Evolutionary conservation across 257 asterid genomes (phyloP).

Genomic region (Buddleja alternifolia): DNA sequence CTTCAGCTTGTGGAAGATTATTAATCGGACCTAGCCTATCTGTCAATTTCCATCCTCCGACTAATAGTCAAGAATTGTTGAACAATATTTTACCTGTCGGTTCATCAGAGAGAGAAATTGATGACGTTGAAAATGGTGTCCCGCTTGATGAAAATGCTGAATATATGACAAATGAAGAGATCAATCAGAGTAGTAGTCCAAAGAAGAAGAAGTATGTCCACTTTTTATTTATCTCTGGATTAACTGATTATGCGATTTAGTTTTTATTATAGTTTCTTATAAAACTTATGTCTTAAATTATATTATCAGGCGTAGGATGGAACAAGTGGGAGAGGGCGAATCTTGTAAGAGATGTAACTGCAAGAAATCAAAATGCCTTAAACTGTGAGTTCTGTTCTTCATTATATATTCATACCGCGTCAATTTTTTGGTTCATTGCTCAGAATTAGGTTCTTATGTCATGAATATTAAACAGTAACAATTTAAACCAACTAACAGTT

Average conservation of each 20-base stretch:
- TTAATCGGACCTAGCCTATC: slow-evolving; percentile 61
- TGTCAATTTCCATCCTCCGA: slow-evolving; percentile 43
- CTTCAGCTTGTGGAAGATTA: slow-evolving; percentile 58
- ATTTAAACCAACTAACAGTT: too few relatives aligned
- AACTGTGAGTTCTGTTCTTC: slow-evolving; percentile 66
- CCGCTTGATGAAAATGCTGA: slow-evolving; percentile 51
- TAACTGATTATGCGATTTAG: not conserved
- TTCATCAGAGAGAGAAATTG: slow-evolving; percentile 46
- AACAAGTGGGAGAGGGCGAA: slow-evolving; percentile 61
- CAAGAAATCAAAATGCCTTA: slow-evolving; percentile 95
- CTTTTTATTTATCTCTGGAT: not conserved
- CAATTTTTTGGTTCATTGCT: too few relatives aligned
- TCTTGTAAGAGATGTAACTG: slow-evolving; percentile 94
- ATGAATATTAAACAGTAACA: too few relatives aligned
- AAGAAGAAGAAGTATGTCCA: slow-evolving; percentile 75
- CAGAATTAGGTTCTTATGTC: too few relatives aligned
- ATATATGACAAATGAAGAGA: slow-evolving; percentile 55
- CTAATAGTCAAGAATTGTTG: slow-evolving; percentile 45
- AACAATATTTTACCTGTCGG: slow-evolving; percentile 38
- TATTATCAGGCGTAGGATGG: slow-evolving; percentile 62
- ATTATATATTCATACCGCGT: not conserved
- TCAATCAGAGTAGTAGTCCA: slow-evolving; percentile 66
- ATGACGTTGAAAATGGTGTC: slow-evolving; percentile 41
- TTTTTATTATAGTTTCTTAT: not conserved
- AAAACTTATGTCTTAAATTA: slow-evolving; percentile 31